Evolutionary conservation across 2,329 filamentous ascomycete species (phyloP).

Genomic region (Drechslerella stenobrocha): DNA sequence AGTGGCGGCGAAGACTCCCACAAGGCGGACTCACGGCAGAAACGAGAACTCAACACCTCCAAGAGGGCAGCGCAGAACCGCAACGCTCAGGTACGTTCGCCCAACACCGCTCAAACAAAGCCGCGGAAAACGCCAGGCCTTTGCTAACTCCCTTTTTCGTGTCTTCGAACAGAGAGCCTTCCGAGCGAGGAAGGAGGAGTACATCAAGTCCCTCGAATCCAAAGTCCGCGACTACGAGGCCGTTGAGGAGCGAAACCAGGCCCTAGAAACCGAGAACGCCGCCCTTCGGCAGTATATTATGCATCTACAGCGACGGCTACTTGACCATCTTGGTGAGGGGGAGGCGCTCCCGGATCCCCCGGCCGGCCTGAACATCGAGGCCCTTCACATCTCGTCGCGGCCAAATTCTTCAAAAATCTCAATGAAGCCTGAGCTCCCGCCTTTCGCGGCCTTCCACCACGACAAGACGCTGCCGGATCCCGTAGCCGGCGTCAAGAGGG

Average conservation of each 20-base stretch:
- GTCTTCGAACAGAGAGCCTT: conserved; percentile 74
- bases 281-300: conserved; percentile 90
- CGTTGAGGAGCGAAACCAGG: conserved; percentile 76
- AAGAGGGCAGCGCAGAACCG: conserved; percentile 96
- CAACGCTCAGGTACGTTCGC: conserved; percentile 79
- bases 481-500: conserved; percentile 38
- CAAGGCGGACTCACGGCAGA: conserved; percentile 55
- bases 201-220: conserved; percentile 96
- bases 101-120: conserved; percentile 9
- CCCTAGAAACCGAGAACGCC: conserved; percentile 85
- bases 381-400: conserved; percentile 40
- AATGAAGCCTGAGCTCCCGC: conserved; percentile 41
- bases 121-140: not conserved
- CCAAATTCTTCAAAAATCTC: conserved; percentile 34
- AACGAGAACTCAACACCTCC: conserved; percentile 88
- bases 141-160: conserved; percentile 54
- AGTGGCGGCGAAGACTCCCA: conserved; percentile 43
- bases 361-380: conserved; percentile 64
- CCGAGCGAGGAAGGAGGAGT: conserved; percentile 93
- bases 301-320: conserved; percentile 79
- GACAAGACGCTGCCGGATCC: conserved; percentile 31
- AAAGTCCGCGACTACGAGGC: conserved; percentile 80
- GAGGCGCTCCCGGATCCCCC: conserved; percentile 81
- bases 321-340: conserved; percentile 76
- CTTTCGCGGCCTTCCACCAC: conserved; percentile 37